A percentile compares a stretch with the other conserved stretches of the same genome.
These are phyloP conservation scores for Vickermania ingenoplastis DNA, from an alignment of 208 protist species.

Conservation along the genomic window DNA sequence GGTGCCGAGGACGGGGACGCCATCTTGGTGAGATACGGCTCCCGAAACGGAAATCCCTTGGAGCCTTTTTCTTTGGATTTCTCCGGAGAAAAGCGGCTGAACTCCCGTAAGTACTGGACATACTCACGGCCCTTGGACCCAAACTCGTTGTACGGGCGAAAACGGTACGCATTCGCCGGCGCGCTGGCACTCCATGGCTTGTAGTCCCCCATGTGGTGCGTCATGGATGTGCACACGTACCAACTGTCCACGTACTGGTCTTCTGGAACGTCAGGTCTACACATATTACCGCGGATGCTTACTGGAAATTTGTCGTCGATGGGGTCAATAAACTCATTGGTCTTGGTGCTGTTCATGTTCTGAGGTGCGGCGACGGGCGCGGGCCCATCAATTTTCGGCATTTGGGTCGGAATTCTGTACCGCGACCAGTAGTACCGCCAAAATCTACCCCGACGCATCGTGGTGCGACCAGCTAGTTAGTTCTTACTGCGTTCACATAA, in stretches of 20 bases:
- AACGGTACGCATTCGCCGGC: conserved; percentile 74
- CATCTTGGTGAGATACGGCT: conserved; percentile 82
- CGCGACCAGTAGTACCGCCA: conserved; percentile 75
- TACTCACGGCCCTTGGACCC: conserved; percentile 79
- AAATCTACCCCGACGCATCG: conserved; percentile 29
- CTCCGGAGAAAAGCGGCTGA: conserved; percentile 28
- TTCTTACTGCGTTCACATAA: too few species aligned
- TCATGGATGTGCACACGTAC: conserved; percentile 86
- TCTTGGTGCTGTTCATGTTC: conserved; percentile 88
- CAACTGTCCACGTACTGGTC: conserved; percentile 88
- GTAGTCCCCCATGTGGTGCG: conserved; percentile 78
- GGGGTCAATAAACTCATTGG: conserved; percentile 85
- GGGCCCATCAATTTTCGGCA: conserved; percentile 81
- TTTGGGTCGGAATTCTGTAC: conserved; percentile 75
- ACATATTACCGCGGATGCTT: conserved; percentile 67
- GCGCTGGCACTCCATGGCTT: conserved; percentile 77
- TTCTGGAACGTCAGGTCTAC: conserved; percentile 74
- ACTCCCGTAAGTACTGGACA: conserved; percentile 64
- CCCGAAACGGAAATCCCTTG: conserved; percentile 73
- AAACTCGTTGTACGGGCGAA: conserved; percentile 81
- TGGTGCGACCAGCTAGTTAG: neutral
- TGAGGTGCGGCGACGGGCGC: conserved; percentile 76
- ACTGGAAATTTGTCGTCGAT: conserved; percentile 86
- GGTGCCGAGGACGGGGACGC: conserved; percentile 10
- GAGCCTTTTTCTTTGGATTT: conserved; percentile 44